Base-by-base conservation (phyloP, 1,284 basidiomycete species). In the Ganoderma sinense region DNA sequence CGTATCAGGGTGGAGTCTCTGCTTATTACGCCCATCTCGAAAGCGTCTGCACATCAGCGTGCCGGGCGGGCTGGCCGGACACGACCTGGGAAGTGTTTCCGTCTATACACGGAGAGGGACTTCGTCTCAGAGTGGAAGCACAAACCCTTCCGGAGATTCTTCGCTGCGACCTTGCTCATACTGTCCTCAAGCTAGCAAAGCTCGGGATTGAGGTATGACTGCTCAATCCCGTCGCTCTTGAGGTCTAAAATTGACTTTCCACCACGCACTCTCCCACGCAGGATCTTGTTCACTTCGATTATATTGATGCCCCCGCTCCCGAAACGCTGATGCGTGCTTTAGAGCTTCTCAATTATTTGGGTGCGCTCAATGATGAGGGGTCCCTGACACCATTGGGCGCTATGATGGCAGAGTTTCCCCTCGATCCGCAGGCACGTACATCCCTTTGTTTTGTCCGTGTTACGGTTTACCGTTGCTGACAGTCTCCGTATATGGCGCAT, bases 261-360 rank as follows among this genome's bases (percentile, higher is more conserved):
- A n/a, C n/a, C n/a, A n/a, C n/a, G n/a, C n/a, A n/a, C n/a, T n/a
- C n/a, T n/a, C n/a, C n/a, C n/a, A n/a, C n/a, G n/a, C 94, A 91
- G 81, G 95, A 97, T 85, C 86, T 97, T 56, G 96, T 98, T 1
- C 86, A 87, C 71, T 98, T 98, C 76, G 97, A 99, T 81, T 99
- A 98, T 78, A 95, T 99, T 65, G 96, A 98, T 80, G 94, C 96
- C 0, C 97, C 97, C 0, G 97, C 98, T 4, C 97, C 97, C 4
- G 98, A 99, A 80, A 98, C 97, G 2, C 89, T 99, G 67, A 99
- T 99, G 97, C 92, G 98, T 69, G 98, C 97, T 2, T 85, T 99
- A 64, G 98, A 99, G 82, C 83, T 99, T 66, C 86, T 99, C 66
- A 98, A 99, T 79, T 98, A 94, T 82, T 87, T 99, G 36, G 90